Base-by-base conservation (phyloP, 176 grass and related monocot species). In the Musa acuminata region DNA sequence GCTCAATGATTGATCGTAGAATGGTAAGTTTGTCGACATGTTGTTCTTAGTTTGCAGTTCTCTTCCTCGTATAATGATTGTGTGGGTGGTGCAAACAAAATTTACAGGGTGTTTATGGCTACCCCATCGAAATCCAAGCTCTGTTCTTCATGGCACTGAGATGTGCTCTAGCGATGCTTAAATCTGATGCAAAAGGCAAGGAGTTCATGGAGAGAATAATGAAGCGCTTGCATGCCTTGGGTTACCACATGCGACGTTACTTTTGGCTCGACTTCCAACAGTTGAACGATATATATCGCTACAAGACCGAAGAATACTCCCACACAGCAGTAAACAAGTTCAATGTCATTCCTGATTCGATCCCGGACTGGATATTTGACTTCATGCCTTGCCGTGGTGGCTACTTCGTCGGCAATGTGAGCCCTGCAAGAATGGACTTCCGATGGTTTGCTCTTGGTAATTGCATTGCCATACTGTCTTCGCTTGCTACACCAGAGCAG, bases 241-340 rank as follows among this genome's bases (percentile, higher is more conserved):
- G 89, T 69, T 97, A 80, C 64, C 93, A 97, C 80, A 97, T 97
- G 87, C 81, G 93, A 73, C 92, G 84, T 80, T 97, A 97, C 62
- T 97, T 97, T 63, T 97, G 93, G 93, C 83, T 97, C 53, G 93
- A 97, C 72, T 97, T 93, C 62, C 81, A 86, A 7, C 79, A 97
- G 69, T 75, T 97, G 62, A 97, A 97, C 77, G 89, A 80, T 27
- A 97, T 97, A 84, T 97, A 97, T 79, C 74, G 93, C 83, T 97
- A 88, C 76, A 97, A 97, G 76, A 97, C 93, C 14, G 93, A 97
- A 70, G 93, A 97, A 59, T 97, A 90, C 55, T 97, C 93, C 17
- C 93, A 97, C 62, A 97, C 93, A 3, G 93, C 93, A 55, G 93
- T 97, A 22, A 97, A 97, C 64, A 97, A 97, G 75, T 97, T 97